Conservation (phyloP, 2,329 filamentous ascomycete species). For the Calonectria montana region DNA sequence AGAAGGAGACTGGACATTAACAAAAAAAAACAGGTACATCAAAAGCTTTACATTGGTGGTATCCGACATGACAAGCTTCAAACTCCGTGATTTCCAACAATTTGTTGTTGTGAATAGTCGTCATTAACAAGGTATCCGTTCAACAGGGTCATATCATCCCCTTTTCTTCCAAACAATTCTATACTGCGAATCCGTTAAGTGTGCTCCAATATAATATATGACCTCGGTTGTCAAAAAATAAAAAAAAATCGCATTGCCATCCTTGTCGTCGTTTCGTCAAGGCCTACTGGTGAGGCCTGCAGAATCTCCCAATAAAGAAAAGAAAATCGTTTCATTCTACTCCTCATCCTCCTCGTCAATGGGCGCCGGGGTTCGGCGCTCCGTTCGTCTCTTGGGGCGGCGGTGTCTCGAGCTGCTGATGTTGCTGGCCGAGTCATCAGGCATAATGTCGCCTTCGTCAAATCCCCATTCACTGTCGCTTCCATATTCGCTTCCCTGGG, state of each 20-base stretch:
- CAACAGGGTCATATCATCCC: conserved; percentile 29
- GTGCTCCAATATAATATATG: conserved; percentile 22
- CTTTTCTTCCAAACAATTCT: conserved; percentile 32
- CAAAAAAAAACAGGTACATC: conserved; percentile 20
- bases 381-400: conserved; percentile 74
- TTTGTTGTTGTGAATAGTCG: conserved; percentile 24
- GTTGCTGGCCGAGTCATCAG: conserved; percentile 85
- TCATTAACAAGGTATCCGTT: conserved; percentile 34
- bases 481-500: conserved; percentile 57
- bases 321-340: conserved; percentile 22
- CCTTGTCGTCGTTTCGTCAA: conserved; percentile 10
- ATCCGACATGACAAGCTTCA: conserved; percentile 39
- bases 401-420: conserved; percentile 78
- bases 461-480: conserved; percentile 70
- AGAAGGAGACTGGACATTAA: conserved; percentile 14
- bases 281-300: neutral
- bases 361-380: conserved; percentile 77
- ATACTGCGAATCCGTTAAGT: conserved; percentile 25
- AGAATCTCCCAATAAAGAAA: neutral
- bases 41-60: conserved; percentile 38
- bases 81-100: conserved; percentile 26
- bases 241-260: conserved; percentile 16
- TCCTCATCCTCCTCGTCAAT: conserved; percentile 82
- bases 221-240: conserved; percentile 31
- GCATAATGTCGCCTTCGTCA: conserved; percentile 73